phyloP scores from a whole-genome alignment of 805 yeast genomes.

The Candida broadrunensis region DNA sequence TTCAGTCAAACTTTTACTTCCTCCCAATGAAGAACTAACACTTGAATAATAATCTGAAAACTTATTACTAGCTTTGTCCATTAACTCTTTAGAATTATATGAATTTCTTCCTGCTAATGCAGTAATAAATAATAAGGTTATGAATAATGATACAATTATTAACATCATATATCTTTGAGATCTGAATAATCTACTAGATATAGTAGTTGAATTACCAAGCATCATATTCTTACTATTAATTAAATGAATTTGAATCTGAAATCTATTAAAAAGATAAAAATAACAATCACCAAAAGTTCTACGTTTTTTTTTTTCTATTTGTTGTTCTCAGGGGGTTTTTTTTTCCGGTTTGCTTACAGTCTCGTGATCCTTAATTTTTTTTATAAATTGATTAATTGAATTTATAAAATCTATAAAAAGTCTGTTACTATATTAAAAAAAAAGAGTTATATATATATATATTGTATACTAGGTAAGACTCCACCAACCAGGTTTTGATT shows the following conservation, averaged over 20 bases:
- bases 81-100: not conserved
- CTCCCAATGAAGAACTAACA: conserved; percentile 3
- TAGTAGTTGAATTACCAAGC: conserved; percentile 21
- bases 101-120: conserved; percentile 19
- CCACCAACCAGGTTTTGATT: not conserved
- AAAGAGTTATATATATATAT: no score
- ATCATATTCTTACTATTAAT: not conserved
- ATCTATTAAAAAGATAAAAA: no score
- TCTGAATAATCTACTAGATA: conserved; percentile 28
- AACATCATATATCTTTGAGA: conserved; percentile 27
- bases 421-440: no score
- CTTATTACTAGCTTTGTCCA: not conserved
- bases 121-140: conserved; percentile 22
- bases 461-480: no score
- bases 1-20: not conserved
- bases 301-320: no score
- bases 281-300: no score
- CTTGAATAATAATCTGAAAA: not conserved
- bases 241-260: no score
- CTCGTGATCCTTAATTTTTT: no score
- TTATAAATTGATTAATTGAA: no score
- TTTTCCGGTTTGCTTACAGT: no score
- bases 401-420: no score
- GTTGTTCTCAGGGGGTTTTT: no score
- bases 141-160: conserved; percentile 18